Percentiles rank a stretch among this genome's conserved stretches.
phyloP scores from a whole-genome alignment of 2,329 filamentous ascomycete species.

The Trichoderma gracile region DNA sequence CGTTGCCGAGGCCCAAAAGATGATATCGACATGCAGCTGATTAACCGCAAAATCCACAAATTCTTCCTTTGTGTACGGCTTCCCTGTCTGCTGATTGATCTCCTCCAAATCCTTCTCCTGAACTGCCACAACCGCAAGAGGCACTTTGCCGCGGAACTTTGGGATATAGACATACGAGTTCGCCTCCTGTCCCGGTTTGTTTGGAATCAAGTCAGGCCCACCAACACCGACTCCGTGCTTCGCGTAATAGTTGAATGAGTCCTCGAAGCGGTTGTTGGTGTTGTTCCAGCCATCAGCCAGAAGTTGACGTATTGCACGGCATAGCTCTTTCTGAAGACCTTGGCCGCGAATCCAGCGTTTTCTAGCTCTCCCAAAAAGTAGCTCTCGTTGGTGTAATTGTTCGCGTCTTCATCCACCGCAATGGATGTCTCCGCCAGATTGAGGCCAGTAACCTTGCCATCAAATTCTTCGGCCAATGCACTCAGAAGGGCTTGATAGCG shows the following conservation, averaged over 20 bases:
- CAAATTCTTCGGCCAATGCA: constrained; percentile 27
- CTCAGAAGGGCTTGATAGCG: constrained; percentile 28
- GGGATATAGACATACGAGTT: constrained; percentile 29
- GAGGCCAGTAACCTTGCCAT: constrained; percentile 28
- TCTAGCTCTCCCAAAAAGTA: constrained; percentile 27
- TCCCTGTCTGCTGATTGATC: constrained; percentile 19
- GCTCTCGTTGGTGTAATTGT: constrained; percentile 22
- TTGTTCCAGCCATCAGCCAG: constrained; percentile 29
- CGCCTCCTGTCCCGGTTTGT: constrained; percentile 13
- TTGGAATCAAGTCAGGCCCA: constrained; percentile 28
- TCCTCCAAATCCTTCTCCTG: constrained; percentile 6
- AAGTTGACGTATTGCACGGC: constrained; percentile 32
- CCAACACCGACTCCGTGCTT: constrained; percentile 28
- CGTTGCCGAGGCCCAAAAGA: background rate
- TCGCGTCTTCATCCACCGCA: background rate
- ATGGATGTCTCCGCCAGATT: constrained; percentile 31
- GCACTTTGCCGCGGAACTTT: constrained; percentile 13
- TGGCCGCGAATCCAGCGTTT: constrained; percentile 25
- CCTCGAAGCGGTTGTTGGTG: constrained; percentile 16
- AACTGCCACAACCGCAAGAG: constrained; percentile 7
- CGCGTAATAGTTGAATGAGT: constrained; percentile 28
- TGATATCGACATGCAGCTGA: constrained; percentile 6
- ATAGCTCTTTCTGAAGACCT: constrained; percentile 27
- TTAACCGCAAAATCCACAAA: constrained; percentile 27
- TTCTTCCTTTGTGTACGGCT: constrained; percentile 28